These are phyloP conservation scores for Solanum pinnatisectum DNA, from an alignment of 257 asterid genomes.

Conservation along the genomic window DNA sequence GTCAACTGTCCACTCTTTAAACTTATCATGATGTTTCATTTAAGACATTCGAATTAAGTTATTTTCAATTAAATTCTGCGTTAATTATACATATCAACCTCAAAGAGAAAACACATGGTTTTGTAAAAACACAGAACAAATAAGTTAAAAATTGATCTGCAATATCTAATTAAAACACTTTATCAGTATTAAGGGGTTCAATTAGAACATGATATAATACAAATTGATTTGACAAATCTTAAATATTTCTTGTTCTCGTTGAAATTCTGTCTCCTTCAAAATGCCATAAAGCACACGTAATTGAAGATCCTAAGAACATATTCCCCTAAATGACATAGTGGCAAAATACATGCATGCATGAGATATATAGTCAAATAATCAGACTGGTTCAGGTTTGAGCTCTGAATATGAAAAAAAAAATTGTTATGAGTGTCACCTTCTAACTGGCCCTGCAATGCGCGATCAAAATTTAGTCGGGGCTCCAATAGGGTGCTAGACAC, in stretches of 20 bases:
- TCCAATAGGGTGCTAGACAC: too few relatives aligned
- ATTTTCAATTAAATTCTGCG: too few relatives aligned
- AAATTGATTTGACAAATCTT: background rate
- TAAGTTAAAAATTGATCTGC: accelerated
- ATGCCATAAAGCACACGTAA: background rate
- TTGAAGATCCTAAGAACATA: background rate
- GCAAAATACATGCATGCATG: background rate
- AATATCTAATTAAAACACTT: background rate
- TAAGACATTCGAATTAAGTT: too few relatives aligned
- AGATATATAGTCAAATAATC: background rate
- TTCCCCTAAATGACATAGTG: background rate
- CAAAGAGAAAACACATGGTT: accelerated
- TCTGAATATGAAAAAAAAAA: accelerated
- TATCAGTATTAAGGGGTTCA: background rate
- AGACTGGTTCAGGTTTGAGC: background rate
- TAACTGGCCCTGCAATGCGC: accelerated
- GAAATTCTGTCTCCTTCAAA: background rate
- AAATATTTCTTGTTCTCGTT: background rate
- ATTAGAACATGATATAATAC: background rate
- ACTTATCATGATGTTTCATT: too few relatives aligned
- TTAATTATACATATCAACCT: background rate
- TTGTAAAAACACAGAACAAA: background rate
- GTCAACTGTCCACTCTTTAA: background rate
- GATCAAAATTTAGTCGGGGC: too few relatives aligned
- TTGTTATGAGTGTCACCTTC: background rate